Evolutionary conservation across 1,284 basidiomycete species (phyloP), one percentile per base, ranked within the genome.

Genomic region (Ceratobasidium sp.): DNA sequence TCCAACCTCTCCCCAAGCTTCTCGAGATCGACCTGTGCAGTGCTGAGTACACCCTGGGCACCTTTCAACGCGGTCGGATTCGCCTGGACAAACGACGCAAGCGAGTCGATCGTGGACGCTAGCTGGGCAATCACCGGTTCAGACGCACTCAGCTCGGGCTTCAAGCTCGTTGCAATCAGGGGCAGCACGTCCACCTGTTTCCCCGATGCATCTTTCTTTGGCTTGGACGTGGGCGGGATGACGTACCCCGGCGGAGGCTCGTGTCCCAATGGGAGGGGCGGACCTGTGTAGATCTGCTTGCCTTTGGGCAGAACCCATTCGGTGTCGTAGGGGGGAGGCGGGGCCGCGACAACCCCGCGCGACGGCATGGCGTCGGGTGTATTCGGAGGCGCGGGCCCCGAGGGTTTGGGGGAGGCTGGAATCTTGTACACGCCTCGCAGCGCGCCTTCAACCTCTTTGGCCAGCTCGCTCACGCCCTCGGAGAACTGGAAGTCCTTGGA

Each of bases 51-150:
- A 66, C 88, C 88, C 58, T 90, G 88, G 61, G 89, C 91, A 79
- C 91, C 78, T 73, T 76, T 89, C 72, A 86, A 82, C 2, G 88
- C 86, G 0, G 85, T 81, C n/a, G 94, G 91, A 79, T 92, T 92
- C 31, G 88, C 84, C 53, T 88, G 89, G 49, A 98, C 85, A 84
- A 93, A 96, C 13, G 90, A 88, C 22, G 96, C 91, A 65, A 99
- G 91, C 80, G 92, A 89, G 84, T 98, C 97, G 79, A 99, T 98
- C 54, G 95, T 97, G 14, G 89, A 88, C 3, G 96, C 97, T 19
- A 99, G 90, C 81, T 98, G 95, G 0, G 90, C 87, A 76, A 99
- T 92, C 79, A 98, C 90, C 19, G 97, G 96, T 78, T 97, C 93
- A 6, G 90, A 91, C 19, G 83, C 76, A 9, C 86, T 86, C 66